Evolutionary conservation across 192 early-diverging fungal species (phyloP), one percentile per base, ranked within the genome.

Genomic region (Mortierella hygrophila): DNA sequence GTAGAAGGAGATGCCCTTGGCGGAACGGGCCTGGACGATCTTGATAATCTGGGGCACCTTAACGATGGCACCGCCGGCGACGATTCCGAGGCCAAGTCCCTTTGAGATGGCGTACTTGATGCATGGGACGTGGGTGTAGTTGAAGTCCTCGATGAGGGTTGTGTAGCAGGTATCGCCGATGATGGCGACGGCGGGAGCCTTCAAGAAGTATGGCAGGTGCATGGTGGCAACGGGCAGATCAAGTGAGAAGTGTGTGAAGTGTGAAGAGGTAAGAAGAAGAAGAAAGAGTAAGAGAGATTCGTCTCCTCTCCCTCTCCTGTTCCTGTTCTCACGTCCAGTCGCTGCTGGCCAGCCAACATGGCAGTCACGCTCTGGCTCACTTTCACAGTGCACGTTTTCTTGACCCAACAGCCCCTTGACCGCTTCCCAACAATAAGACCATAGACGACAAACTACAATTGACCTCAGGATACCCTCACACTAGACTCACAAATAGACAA

Each of bases 11-110:
- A 99, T 91, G 4, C 98, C 98, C 69, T 92, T 89, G 20, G 94
- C 94, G 41, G 95, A 96, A 70, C 88, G 75, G 49, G 93, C 89
- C 32, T 85, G 83, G 26, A 96, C 69, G 69, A 99, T 98, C 77
- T 98, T 99, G 84, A 97, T 83, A 44, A 99, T 98, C 90, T 99
- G 98, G 11, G 99, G 99, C 40, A 99, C 88, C 88, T 99, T 99
- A 75, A 99, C 93, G 49, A 99, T 93, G 46, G 95, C 94, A n/a
- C 97, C 96, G 55, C 96, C 97, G 8, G 94, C 79, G n/a, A 99
- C 96, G 73, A 99, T 97, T n/a, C 97, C 97, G 32, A 99, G 76
- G 0, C 97, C 96, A 20, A 99, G 94, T 0, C 94, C 96, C 84
- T 99, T 99, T 38, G 96, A 97, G 72, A 99, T 81, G 35, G 94